These are phyloP conservation scores for Colletotrichum tropicicola DNA, from an alignment of 2,329 filamentous ascomycete genomes.

Conservation along the genomic window DNA sequence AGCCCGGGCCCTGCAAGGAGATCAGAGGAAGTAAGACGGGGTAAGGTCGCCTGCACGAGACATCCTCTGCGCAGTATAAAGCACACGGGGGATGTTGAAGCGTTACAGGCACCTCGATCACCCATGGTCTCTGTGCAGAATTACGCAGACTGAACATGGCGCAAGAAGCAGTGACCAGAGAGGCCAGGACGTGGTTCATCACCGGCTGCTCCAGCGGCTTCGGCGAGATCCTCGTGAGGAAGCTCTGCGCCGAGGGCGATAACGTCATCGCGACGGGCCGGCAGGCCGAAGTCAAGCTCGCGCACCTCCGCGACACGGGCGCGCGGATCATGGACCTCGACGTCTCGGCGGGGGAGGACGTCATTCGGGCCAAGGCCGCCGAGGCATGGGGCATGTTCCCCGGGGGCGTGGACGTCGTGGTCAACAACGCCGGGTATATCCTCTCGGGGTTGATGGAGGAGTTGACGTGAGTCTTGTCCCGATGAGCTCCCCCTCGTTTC, in stretches of 20 bases:
- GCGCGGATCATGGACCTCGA: constrained; percentile 11
- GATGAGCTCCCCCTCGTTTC: not conserved
- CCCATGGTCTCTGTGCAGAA: too few relatives aligned
- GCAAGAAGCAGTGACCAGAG: not conserved
- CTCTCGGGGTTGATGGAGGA: not conserved
- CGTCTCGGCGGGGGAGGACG: not conserved
- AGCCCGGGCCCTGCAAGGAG: too few relatives aligned
- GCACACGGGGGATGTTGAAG: too few relatives aligned
- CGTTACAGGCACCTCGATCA: too few relatives aligned
- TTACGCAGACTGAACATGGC: too few relatives aligned
- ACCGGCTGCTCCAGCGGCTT: constrained; percentile 55
- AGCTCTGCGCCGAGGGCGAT: constrained; percentile 47
- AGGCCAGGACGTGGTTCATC: constrained; percentile 43
- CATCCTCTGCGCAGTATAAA: too few relatives aligned
- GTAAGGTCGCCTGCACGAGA: too few relatives aligned
- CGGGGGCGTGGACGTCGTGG: constrained; percentile 45
- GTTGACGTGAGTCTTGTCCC: not conserved
- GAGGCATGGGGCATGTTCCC: not conserved
- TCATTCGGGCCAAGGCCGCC: not conserved
- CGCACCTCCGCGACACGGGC: constrained; percentile 38
- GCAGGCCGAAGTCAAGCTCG: constrained; percentile 41
- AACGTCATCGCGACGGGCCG: constrained; percentile 52
- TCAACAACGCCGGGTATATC: constrained; percentile 49
- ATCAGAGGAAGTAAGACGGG: too few relatives aligned
- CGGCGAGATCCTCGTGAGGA: constrained; percentile 45